phyloP scores from a whole-genome alignment of 768 basidiomycete genomes.

The Kwoniella shandongensis region DNA sequence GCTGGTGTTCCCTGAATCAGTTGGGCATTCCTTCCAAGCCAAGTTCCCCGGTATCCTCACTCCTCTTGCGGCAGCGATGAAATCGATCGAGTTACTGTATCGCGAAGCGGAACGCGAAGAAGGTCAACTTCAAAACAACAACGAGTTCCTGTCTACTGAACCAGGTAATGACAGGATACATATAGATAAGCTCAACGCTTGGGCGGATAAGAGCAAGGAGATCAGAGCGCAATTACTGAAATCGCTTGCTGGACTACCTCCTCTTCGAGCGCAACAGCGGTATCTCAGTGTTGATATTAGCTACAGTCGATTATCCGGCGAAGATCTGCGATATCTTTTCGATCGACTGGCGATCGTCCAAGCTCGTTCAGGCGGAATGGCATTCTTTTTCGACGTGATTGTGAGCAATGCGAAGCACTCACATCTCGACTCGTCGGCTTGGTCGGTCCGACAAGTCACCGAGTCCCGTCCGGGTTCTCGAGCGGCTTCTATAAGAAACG shows the following conservation, averaged over 20 bases:
- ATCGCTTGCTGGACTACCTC: slow-evolving; percentile 39
- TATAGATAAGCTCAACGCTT: slow-evolving; percentile 27
- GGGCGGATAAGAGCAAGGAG: slow-evolving; percentile 35
- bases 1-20: slow-evolving; percentile 49
- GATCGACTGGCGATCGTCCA: slow-evolving; percentile 38
- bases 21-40: slow-evolving; percentile 36
- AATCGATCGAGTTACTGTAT: slow-evolving; percentile 36
- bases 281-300: slow-evolving; percentile 48
- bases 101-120: slow-evolving; percentile 9
- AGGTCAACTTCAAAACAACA: background rate
- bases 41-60: slow-evolving; percentile 38
- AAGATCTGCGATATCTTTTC: slow-evolving; percentile 41
- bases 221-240: slow-evolving; percentile 33
- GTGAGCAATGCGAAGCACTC: slow-evolving; percentile 39
- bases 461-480: slow-evolving; percentile 32
- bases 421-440: slow-evolving; percentile 48
- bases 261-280: slow-evolving; percentile 39
- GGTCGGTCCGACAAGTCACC: slow-evolving; percentile 29
- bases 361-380: slow-evolving; percentile 43
- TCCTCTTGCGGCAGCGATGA: slow-evolving; percentile 32
- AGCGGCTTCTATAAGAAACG: slow-evolving; percentile 33
- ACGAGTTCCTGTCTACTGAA: slow-evolving; percentile 1
- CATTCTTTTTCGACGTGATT: slow-evolving; percentile 52
- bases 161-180: background rate
- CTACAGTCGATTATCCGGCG: slow-evolving; percentile 39